Conservation (phyloP, 2,329 filamentous ascomycete species). For the Colletotrichum paranaense region DNA sequence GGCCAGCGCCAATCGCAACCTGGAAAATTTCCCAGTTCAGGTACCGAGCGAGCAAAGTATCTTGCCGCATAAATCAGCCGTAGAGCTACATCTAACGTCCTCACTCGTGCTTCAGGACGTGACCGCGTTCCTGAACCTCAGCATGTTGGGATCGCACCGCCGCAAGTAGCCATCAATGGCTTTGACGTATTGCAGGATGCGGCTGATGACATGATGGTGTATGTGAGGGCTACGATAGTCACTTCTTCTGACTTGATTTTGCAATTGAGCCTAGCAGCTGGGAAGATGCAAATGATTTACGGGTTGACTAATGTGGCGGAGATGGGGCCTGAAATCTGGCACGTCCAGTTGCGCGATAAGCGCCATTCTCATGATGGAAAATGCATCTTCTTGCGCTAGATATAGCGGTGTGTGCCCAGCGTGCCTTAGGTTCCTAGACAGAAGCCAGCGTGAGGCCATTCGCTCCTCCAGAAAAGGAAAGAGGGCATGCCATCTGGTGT, state of each 20-base stretch:
- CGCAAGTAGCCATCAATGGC: not conserved
- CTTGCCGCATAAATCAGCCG: not conserved
- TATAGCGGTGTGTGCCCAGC: not conserved
- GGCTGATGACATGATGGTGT: not conserved
- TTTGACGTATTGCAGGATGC: not conserved
- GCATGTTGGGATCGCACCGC: not conserved
- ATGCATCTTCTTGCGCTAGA: not conserved
- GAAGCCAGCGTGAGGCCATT: not conserved
- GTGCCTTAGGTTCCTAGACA: too few relatives aligned
- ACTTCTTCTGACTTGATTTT: not conserved
- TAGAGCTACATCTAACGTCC: not conserved
- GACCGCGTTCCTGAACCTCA: slow-evolving; percentile 6
- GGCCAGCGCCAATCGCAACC: not conserved
- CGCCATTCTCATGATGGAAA: not conserved
- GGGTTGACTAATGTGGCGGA: not conserved
- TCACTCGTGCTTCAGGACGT: not conserved
- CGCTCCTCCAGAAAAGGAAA: not conserved
- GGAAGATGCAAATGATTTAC: not conserved
- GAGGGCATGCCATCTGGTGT: slow-evolving; percentile 9
- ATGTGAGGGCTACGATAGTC: not conserved
- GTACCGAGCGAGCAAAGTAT: not conserved
- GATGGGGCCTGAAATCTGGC: not conserved
- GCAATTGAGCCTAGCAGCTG: not conserved
- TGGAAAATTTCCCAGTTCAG: slow-evolving; percentile 3
- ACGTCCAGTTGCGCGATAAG: not conserved